Conservation (phyloP, 257 asterid species). For the Penstemon eatonii region DNA sequence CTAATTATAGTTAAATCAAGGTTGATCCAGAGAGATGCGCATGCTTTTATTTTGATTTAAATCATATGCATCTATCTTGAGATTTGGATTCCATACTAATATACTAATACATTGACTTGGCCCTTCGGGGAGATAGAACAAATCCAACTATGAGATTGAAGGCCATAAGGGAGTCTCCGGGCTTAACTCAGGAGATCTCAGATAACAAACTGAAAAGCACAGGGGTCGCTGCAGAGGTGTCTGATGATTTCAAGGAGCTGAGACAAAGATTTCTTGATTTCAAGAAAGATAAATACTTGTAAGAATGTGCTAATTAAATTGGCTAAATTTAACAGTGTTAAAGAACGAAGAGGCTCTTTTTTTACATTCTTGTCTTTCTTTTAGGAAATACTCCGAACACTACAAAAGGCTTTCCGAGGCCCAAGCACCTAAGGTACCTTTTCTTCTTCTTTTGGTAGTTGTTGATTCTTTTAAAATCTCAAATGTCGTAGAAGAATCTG, state of each 20-base stretch:
- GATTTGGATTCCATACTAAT: slow-evolving; percentile 24
- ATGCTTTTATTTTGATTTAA: slow-evolving; percentile 33
- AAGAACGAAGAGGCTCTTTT: slow-evolving; percentile 7
- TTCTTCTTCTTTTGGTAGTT: slow-evolving; percentile 4
- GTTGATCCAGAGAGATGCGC: slow-evolving; percentile 59
- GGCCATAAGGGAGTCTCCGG: slow-evolving; percentile 52
- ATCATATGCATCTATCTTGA: slow-evolving; percentile 16
- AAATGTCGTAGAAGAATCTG: slow-evolving; percentile 23
- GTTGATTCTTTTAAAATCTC: slow-evolving; percentile 10
- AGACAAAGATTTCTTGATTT: slow-evolving; percentile 73
- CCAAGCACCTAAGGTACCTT: slow-evolving; percentile 82
- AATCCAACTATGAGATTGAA: slow-evolving; percentile 48
- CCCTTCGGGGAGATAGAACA: slow-evolving; percentile 37
- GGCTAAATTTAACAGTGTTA: slow-evolving; percentile 2
- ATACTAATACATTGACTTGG: slow-evolving; percentile 29
- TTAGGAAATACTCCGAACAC: slow-evolving; percentile 70
- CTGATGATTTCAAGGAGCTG: slow-evolving; percentile 64
- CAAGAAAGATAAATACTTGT: slow-evolving; percentile 80
- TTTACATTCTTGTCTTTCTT: slow-evolving; percentile 16
- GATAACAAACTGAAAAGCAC: slow-evolving; percentile 40
- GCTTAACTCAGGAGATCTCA: slow-evolving; percentile 45
- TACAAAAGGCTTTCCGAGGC: slow-evolving; percentile 63
- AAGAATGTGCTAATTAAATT: slow-evolving; percentile 32
- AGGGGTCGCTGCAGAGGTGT: slow-evolving; percentile 33
- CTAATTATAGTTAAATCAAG: slow-evolving; percentile 27